Base-by-base conservation (phyloP, 495 filamentous ascomycete genomes). In the Podospora pseudopauciseta region DNA sequence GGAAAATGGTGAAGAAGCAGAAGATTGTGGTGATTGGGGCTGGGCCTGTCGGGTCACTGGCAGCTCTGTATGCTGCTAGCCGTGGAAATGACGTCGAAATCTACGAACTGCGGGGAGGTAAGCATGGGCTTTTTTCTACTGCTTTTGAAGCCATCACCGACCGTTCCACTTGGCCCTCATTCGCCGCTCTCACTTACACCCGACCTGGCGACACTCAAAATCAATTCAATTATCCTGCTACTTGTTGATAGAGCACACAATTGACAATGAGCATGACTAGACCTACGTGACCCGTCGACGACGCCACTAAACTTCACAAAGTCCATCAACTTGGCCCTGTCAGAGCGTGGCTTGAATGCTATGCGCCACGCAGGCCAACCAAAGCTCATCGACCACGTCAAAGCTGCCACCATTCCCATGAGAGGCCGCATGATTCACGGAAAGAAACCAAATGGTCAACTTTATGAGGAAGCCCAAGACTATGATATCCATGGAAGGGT, bases 401-500 rank as follows among this genome's bases (percentile, higher is more conserved):
- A 94, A 57, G 78, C 77, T 18, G 86, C 90, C 60, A 91, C 94
- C 0, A 92, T 97, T 65, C 96, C 96, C 5, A 97, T 99, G 92
- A 80, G 89, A 68, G 94, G 94, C 11, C 92, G 95, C n/a, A 98
- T 98, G 95, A 95, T 99, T 63, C 95, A 99, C 75, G 89, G 91
- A 26, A 83, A 83, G 68, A 82, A 82, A n/a, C 74, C 83, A 30
- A 77, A 84, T 34, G 91, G 90, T 26, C 77, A 88, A 19, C 78
- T 95, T 11, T 91, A 87, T 74, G 88, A 95, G 70, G 87, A 91
- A 67, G 79, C 91, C 20, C 95, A 99, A 77, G 85, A 87, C 28
- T 99, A 99, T 78, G 95, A 97, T 78, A 86, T 91, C 4, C 91
- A 96, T 71, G 94, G 94, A 68, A 86, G 91, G 75, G 93, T 96